Percentiles rank a stretch among this genome's conserved stretches.
Evolutionary conservation across 164 flowering plant species (phyloP).

Genomic region (Stephania cephalantha): DNA sequence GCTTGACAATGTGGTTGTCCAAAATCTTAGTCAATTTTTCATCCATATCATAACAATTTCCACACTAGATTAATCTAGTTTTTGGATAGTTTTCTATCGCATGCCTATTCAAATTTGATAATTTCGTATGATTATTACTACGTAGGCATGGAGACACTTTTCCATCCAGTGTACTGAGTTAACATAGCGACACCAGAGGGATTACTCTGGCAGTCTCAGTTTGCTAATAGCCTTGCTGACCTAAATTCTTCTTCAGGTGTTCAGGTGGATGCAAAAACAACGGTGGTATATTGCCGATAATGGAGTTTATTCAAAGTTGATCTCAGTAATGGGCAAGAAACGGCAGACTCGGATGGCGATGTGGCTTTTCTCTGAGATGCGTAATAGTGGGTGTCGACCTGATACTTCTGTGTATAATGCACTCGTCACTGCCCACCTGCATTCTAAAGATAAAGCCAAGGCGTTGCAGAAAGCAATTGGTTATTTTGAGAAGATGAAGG

Average conservation of each 20-base stretch:
- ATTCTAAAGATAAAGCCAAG: slow-evolving; percentile 72
- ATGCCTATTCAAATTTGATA: neutral
- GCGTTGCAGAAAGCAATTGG: slow-evolving; percentile 71
- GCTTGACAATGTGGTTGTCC: too few species aligned
- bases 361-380: slow-evolving; percentile 99
- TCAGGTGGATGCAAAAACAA: slow-evolving; percentile 99
- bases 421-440: slow-evolving; percentile 83
- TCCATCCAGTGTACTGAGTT: too few species aligned
- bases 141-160: neutral
- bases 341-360: slow-evolving; percentile 92
- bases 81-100: neutral
- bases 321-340: slow-evolving; percentile 93
- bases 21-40: too few species aligned
- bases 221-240: slow-evolving; percentile 7
- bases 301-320: slow-evolving; percentile 85
- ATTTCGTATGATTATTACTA: neutral
- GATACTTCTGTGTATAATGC: slow-evolving; percentile 96
- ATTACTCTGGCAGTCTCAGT: neutral
- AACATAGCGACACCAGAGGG: neutral
- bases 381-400: slow-evolving; percentile 81
- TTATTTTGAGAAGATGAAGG: slow-evolving; percentile 91
- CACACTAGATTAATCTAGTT: neutral
- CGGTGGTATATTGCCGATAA: slow-evolving; percentile 92
- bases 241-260: slow-evolving; percentile 48
- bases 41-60: too few species aligned